A percentile compares a stretch with the other conserved stretches of the same genome.
Conservation (phyloP, 306 rosid genomes). For the Chamaecrista fasciculata region DNA sequence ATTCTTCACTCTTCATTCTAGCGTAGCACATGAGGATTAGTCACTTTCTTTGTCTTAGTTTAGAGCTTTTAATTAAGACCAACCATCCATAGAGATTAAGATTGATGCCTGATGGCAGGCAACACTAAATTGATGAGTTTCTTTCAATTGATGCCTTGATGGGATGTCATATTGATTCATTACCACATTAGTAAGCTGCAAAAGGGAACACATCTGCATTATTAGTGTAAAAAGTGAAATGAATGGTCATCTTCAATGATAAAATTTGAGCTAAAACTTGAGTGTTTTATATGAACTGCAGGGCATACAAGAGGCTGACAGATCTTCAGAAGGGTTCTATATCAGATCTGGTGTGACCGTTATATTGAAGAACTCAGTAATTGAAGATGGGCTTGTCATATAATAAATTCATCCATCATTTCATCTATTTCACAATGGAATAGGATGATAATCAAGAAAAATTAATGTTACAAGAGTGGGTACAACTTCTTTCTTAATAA, state of each 20-base stretch:
- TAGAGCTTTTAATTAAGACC: neutral
- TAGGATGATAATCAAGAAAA: constrained; percentile 23
- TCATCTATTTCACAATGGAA: constrained; percentile 4
- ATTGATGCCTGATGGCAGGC: no score
- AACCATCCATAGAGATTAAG: neutral
- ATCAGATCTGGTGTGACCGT: constrained; percentile 66
- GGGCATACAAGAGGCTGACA: constrained; percentile 77
- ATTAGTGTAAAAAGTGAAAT: neutral
- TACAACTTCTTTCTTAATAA: no score
- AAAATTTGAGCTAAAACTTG: neutral
- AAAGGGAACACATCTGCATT: neutral
- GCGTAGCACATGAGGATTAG: neutral
- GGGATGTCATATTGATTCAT: neutral
- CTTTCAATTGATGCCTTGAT: neutral
- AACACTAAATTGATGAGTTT: no score
- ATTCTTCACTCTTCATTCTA: constrained; percentile 9
- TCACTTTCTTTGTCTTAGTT: neutral
- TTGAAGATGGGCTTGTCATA: constrained; percentile 52
- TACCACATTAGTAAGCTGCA: neutral
- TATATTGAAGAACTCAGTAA: constrained; percentile 53
- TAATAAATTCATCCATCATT: constrained; percentile 23
- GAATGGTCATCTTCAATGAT: neutral
- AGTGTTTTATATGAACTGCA: constrained; percentile 27
- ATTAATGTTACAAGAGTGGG: neutral
- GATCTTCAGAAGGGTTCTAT: constrained; percentile 70